Conservation (phyloP, 106 monocot genomes). For the Gastrodia elata region DNA sequence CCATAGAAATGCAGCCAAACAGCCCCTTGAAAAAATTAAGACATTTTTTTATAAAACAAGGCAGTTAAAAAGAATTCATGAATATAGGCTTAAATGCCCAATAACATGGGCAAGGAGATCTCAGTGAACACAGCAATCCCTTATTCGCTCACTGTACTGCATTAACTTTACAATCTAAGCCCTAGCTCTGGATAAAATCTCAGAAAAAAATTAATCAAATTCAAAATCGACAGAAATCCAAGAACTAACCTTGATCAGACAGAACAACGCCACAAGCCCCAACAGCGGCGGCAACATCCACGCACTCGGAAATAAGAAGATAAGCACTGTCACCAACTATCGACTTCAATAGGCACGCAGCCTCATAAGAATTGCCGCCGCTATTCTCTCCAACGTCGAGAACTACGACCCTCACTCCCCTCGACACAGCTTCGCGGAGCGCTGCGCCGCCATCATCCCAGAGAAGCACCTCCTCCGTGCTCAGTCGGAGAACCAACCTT, state of each 20-base stretch:
- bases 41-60: no score
- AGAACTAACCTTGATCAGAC: constrained; percentile 71
- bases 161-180: background rate
- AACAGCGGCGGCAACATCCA: constrained; percentile 79
- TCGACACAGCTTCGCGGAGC: constrained; percentile 35
- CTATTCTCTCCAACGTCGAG: constrained; percentile 35
- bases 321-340: constrained; percentile 70
- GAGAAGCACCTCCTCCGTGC: constrained; percentile 35
- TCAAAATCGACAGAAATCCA: background rate
- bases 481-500: constrained; percentile 41
- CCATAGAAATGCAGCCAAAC: no score
- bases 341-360: constrained; percentile 54
- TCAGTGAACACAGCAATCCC: no score
- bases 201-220: background rate
- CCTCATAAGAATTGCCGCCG: constrained; percentile 75
- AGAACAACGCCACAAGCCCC: constrained; percentile 82
- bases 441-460: constrained; percentile 8
- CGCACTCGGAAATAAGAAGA: constrained; percentile 77
- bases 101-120: no score
- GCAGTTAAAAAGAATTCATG: no score
- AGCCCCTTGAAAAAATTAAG: no score
- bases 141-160: background rate
- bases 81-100: no score
- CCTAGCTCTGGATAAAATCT: background rate
- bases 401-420: constrained; percentile 56